A percentile compares a stretch with the other conserved stretches of the same genome.
These are phyloP conservation scores for Acanthamoeba castellanii DNA, from an alignment of 208 protist species.

Conservation along the genomic window DNA sequence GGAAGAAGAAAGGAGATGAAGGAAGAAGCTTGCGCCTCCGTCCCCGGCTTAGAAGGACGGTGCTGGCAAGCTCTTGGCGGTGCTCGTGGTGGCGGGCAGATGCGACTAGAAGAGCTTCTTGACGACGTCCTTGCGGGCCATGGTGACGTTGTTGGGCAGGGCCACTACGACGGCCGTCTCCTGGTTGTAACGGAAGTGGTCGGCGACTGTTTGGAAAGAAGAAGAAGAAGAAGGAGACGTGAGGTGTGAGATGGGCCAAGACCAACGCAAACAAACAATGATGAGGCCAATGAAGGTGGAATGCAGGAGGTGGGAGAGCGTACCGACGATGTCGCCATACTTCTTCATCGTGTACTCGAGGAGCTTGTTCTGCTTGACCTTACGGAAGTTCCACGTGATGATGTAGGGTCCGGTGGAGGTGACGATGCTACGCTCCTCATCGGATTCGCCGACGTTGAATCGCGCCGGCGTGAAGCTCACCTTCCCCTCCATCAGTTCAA, in stretches of 20 bases:
- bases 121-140: slow-evolving; percentile 76
- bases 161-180: slow-evolving; percentile 86
- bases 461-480: slow-evolving; percentile 88
- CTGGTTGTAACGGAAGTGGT: slow-evolving; percentile 86
- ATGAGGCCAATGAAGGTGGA: neutral
- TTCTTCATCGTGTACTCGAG: slow-evolving; percentile 83
- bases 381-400: slow-evolving; percentile 89
- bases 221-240: neutral
- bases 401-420: slow-evolving; percentile 86
- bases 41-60: too few species aligned
- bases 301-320: too few species aligned
- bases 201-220: slow-evolving; percentile 60
- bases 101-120: neutral
- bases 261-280: neutral
- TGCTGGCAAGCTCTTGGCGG: too few species aligned
- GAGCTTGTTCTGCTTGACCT: slow-evolving; percentile 82
- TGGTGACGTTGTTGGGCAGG: slow-evolving; percentile 84
- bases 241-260: neutral
- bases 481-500: slow-evolving; percentile 80
- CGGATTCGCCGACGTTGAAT: slow-evolving; percentile 82
- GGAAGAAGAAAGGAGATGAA: neutral
- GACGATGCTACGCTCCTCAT: slow-evolving; percentile 84
- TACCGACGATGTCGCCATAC: slow-evolving; percentile 79
- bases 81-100: neutral
- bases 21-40: too few species aligned